Conservation (phyloP, 805 yeast genomes). For the Ogataea ganodermae region DNA sequence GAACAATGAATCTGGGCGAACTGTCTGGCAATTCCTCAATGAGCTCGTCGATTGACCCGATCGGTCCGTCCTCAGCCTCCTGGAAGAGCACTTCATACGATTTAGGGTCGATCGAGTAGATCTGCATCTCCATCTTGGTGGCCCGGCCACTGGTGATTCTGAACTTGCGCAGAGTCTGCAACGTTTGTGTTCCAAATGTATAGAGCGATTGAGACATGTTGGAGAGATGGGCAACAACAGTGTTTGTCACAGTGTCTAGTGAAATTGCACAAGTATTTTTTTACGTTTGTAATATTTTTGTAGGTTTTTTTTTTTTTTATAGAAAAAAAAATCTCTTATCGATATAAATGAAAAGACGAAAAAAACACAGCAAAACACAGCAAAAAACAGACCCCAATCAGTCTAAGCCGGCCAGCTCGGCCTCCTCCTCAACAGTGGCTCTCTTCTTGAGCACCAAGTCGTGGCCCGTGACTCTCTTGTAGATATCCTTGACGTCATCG, state of each 20-base stretch:
- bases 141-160: slow-evolving; percentile 72
- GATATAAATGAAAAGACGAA: not conserved
- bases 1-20: slow-evolving; percentile 70
- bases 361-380: not conserved
- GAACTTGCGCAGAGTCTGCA: slow-evolving; percentile 63
- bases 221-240: too few relatives aligned
- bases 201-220: slow-evolving; percentile 55
- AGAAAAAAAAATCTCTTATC: not conserved
- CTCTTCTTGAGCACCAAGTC: slow-evolving; percentile 86
- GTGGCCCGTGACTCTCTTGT: slow-evolving; percentile 88
- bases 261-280: too few relatives aligned
- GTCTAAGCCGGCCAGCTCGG: slow-evolving; percentile 41
- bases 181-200: slow-evolving; percentile 62
- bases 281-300: not conserved
- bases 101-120: slow-evolving; percentile 59
- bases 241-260: too few relatives aligned
- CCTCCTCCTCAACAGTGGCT: slow-evolving; percentile 64
- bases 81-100: slow-evolving; percentile 54
- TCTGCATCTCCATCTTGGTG: slow-evolving; percentile 58
- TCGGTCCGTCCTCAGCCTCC: slow-evolving; percentile 40
- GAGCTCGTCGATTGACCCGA: slow-evolving; percentile 59
- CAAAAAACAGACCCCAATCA: not conserved
- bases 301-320: not conserved
- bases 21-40: slow-evolving; percentile 80
- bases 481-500: slow-evolving; percentile 93